Evolutionary conservation across 2,329 filamentous ascomycete genomes (phyloP).

Genomic region (Penicillium sp.): DNA sequence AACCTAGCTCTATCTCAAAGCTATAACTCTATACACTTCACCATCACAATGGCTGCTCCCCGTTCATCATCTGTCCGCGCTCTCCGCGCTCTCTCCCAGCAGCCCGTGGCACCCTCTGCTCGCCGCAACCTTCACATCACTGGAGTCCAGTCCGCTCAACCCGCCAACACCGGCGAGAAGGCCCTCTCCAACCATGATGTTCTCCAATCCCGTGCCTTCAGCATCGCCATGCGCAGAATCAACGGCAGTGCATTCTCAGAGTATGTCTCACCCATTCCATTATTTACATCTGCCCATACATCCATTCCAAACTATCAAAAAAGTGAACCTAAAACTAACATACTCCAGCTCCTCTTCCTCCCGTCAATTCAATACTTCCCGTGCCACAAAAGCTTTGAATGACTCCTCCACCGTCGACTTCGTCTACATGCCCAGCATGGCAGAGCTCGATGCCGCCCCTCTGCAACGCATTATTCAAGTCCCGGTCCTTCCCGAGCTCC

Average conservation of each 20-base stretch:
- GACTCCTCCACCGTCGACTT: slow-evolving; percentile 64
- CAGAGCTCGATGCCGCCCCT: slow-evolving; percentile 41
- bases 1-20: not conserved
- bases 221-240: slow-evolving; percentile 53
- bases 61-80: slow-evolving; percentile 48
- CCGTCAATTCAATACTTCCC: slow-evolving; percentile 63
- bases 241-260: slow-evolving; percentile 41
- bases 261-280: slow-evolving; percentile 27
- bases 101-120: slow-evolving; percentile 33
- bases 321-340: slow-evolving; percentile 14
- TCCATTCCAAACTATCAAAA: not conserved
- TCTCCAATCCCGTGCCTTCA: slow-evolving; percentile 54
- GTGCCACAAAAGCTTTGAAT: slow-evolving; percentile 54
- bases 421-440: slow-evolving; percentile 56
- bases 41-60: slow-evolving; percentile 42
- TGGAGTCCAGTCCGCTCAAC: slow-evolving; percentile 55
- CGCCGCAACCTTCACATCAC: slow-evolving; percentile 60
- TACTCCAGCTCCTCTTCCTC: slow-evolving; percentile 51
- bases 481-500: slow-evolving; percentile 50
- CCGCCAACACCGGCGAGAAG: slow-evolving; percentile 51
- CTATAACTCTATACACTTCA: slow-evolving; percentile 1
- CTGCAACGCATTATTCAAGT: slow-evolving; percentile 44
- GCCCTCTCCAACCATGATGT: slow-evolving; percentile 54
- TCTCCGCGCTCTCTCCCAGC: slow-evolving; percentile 44
- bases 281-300: not conserved